A percentile compares a stretch with the other conserved stretches of the same genome.
These are phyloP conservation scores for Mollisiaceae sp. DNA, from an alignment of 2,329 filamentous ascomycete species.

Conservation along the genomic window DNA sequence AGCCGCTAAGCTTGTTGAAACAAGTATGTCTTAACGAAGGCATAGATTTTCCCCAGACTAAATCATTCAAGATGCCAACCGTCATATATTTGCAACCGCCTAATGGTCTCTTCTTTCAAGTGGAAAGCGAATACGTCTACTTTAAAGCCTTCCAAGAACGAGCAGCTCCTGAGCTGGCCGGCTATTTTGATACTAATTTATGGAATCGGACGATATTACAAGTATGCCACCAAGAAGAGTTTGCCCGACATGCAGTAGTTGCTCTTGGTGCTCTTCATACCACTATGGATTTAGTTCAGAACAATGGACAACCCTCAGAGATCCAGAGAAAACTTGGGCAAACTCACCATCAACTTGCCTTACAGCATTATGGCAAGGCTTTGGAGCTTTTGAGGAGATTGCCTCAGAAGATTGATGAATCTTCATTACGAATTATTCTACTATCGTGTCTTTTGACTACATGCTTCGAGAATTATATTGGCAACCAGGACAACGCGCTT, in stretches of 20 bases:
- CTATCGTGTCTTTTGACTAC: neutral
- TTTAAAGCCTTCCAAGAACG: slow-evolving; percentile 11
- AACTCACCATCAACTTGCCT: neutral
- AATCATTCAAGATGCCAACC: neutral
- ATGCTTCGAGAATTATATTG: slow-evolving; percentile 6
- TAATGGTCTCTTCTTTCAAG: neutral
- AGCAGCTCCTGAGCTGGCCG: slow-evolving; percentile 10
- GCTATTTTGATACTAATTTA: slow-evolving; percentile 14
- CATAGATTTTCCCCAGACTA: neutral
- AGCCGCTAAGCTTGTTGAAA: neutral
- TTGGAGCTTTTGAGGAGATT: neutral
- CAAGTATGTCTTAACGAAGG: neutral
- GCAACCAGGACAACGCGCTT: neutral
- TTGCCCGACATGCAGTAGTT: slow-evolving; percentile 15
- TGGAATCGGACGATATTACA: slow-evolving; percentile 22
- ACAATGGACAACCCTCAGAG: neutral
- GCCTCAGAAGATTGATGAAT: neutral
- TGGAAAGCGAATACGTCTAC: slow-evolving; percentile 7
- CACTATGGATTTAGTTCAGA: neutral
- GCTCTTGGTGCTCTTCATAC: slow-evolving; percentile 4
- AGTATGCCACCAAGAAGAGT: slow-evolving; percentile 17
- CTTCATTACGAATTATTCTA: neutral
- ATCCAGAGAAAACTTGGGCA: neutral
- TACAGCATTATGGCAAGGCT: slow-evolving; percentile 6
- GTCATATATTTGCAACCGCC: neutral